Conservation (phyloP, 2,329 filamentous ascomycete genomes). For the Ophiostoma australiae region DNA sequence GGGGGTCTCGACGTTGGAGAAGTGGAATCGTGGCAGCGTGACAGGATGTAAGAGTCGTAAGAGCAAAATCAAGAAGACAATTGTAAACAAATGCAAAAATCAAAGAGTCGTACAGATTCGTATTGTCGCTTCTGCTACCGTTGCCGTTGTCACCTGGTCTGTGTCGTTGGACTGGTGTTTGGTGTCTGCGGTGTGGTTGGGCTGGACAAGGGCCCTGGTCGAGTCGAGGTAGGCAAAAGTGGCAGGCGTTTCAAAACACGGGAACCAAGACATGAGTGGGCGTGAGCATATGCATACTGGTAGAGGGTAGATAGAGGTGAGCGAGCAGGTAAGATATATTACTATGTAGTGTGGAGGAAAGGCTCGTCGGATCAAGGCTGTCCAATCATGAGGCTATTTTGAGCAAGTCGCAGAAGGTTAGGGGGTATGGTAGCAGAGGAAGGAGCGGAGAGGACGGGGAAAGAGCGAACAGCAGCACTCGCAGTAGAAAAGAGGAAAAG, state of each 20-base stretch:
- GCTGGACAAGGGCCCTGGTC: slow-evolving; percentile 8
- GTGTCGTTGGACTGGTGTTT: background rate
- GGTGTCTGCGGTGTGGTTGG: background rate
- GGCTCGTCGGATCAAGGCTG: background rate
- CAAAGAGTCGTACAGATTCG: slow-evolving; percentile 11
- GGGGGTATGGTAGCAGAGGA: background rate
- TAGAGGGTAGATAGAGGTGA: background rate
- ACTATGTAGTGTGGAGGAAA: too few relatives aligned
- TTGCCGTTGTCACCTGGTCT: background rate
- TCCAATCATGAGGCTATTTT: background rate
- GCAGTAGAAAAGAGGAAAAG: background rate
- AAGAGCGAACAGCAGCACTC: background rate
- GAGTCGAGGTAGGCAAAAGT: slow-evolving; percentile 1
- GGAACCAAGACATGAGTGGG: background rate
- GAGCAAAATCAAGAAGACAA: background rate
- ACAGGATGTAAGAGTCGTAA: background rate
- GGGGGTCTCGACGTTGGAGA: background rate
- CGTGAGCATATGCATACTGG: background rate
- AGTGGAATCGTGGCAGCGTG: background rate
- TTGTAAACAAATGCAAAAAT: background rate
- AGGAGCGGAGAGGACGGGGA: background rate
- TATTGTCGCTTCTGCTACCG: background rate
- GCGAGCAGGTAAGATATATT: background rate
- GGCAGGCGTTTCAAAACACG: slow-evolving; percentile 17
- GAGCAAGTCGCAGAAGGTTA: background rate